Evolutionary conservation across 805 yeast species (phyloP).

Genomic region (Vanderwaltozyma tropicalis): DNA sequence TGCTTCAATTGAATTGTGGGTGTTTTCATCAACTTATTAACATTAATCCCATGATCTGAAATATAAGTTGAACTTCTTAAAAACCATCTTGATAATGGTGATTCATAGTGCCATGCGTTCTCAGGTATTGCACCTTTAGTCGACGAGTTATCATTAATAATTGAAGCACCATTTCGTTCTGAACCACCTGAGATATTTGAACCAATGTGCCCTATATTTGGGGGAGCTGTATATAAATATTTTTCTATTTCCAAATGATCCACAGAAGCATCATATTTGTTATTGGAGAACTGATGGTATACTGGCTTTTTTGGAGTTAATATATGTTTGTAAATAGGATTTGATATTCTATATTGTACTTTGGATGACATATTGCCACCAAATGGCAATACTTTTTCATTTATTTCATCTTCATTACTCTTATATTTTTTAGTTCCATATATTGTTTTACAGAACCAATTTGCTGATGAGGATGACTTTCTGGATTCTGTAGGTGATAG

Average conservation of each 20-base stretch:
- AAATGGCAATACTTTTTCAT: constrained; percentile 8
- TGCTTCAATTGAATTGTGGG: constrained; percentile 22
- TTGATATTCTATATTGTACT: constrained; percentile 14
- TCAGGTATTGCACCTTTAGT: too few species aligned
- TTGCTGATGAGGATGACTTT: background rate
- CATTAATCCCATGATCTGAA: constrained; percentile 6
- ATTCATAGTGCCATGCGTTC: constrained; percentile 29
- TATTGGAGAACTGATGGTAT: constrained; percentile 1
- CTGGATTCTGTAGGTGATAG: constrained; percentile 3
- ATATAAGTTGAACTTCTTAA: constrained; percentile 23
- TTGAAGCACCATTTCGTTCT: background rate
- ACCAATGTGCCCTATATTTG: constrained; percentile 16
- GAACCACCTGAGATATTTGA: constrained; percentile 11
- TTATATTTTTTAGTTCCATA: background rate
- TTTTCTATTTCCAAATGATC: constrained; percentile 12
- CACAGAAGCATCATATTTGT: background rate
- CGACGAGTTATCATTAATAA: background rate
- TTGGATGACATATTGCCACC: constrained; percentile 10
- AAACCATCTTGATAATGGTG: constrained; percentile 29
- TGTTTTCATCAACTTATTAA: constrained; percentile 10
- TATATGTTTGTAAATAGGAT: constrained; percentile 10
- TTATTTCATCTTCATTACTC: background rate
- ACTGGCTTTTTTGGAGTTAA: constrained; percentile 14
- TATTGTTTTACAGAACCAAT: constrained; percentile 5
- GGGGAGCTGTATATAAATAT: constrained; percentile 19